Evolutionary conservation across 495 filamentous ascomycete species (phyloP), one percentile per base, ranked within the genome.

Genomic region (Cercophora samala): DNA sequence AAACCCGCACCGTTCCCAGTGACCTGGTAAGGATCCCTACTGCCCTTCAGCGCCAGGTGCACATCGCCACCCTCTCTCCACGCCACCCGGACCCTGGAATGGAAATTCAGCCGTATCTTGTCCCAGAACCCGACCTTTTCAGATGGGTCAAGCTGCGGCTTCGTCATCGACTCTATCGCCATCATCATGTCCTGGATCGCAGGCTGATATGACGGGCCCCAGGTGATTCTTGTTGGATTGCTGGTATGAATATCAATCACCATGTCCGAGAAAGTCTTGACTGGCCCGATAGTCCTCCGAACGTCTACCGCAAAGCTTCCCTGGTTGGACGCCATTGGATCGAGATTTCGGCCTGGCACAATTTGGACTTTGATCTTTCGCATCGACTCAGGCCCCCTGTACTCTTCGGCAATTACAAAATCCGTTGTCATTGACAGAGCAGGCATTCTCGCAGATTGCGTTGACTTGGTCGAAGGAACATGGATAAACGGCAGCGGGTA

Each of bases 141-240:
- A 0, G 94, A 97, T 5, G 91, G 91, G 77, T 98, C 95, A 52
- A 97, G 82, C 69, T 96, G 93, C 4, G 92, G 91, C 70, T 98
- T 99, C 11, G 93, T 97, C 79, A 99, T 97, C 0, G 90, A 90
- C 80, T 99, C 95, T 66, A 99, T 92, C 24, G 96, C 92, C 87
- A 98, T 97, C 95, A 99, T 99, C 91, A 97, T 97, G 72, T 99
- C 95, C 77, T 99, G 95, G 63, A 99, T 97, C 13, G 93, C 96
- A 25, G 95, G 95, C 68, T 99, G 95, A 73, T 98, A 98, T 0
- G 95, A 97, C 65, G 93, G 91, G 52, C 93, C 92, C 95, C 95
- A 99, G 32, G 93, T 97, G 61, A 98, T 93, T 64, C 90, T 88
- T 8, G 95, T 99, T 9, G 96, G 89, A 67, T 91, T 86, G 66